Evolutionary conservation across 805 yeast species (phyloP).

Genomic region (Lipomyces yamanashiensis): DNA sequence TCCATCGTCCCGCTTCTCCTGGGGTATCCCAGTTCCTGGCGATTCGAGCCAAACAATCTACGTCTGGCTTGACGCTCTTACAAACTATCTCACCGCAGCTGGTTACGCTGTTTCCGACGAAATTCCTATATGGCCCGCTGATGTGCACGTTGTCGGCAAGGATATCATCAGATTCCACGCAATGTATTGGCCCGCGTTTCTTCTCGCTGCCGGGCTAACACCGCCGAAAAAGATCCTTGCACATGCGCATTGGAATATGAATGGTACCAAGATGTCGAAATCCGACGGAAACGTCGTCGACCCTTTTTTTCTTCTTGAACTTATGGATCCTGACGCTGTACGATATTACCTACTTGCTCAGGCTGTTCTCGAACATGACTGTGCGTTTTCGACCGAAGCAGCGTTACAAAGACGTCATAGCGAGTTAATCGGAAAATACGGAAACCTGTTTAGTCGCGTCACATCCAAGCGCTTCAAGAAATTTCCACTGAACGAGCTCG

Average conservation of each 20-base stretch:
- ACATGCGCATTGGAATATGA: slow-evolving; percentile 92
- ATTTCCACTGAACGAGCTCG: slow-evolving; percentile 50
- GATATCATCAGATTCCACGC: slow-evolving; percentile 89
- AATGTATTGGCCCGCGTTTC: slow-evolving; percentile 90
- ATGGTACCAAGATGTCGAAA: slow-evolving; percentile 92
- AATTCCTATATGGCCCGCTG: slow-evolving; percentile 60
- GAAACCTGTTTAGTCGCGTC: slow-evolving; percentile 75
- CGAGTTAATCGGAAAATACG: slow-evolving; percentile 77
- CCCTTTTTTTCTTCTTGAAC: slow-evolving; percentile 66
- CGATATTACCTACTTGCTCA: slow-evolving; percentile 77
- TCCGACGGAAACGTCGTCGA: slow-evolving; percentile 93
- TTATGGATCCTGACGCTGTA: slow-evolving; percentile 65
- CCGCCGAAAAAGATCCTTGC: slow-evolving; percentile 78
- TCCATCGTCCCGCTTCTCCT: slow-evolving; percentile 72
- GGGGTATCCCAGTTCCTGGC: slow-evolving; percentile 91
- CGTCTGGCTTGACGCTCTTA: slow-evolving; percentile 96
- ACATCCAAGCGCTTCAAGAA: slow-evolving; percentile 73
- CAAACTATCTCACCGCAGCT: slow-evolving; percentile 77
- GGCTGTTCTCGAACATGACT: slow-evolving; percentile 75
- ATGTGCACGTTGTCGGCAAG: slow-evolving; percentile 84
- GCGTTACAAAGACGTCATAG: slow-evolving; percentile 49
- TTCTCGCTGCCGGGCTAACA: slow-evolving; percentile 77
- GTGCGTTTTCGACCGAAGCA: slow-evolving; percentile 74
- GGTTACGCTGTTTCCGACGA: slow-evolving; percentile 56
- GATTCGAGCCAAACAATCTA: slow-evolving; percentile 80